These are phyloP conservation scores for Podaxis mareebaensis DNA, from an alignment of 768 basidiomycete genomes.

Conservation along the genomic window DNA sequence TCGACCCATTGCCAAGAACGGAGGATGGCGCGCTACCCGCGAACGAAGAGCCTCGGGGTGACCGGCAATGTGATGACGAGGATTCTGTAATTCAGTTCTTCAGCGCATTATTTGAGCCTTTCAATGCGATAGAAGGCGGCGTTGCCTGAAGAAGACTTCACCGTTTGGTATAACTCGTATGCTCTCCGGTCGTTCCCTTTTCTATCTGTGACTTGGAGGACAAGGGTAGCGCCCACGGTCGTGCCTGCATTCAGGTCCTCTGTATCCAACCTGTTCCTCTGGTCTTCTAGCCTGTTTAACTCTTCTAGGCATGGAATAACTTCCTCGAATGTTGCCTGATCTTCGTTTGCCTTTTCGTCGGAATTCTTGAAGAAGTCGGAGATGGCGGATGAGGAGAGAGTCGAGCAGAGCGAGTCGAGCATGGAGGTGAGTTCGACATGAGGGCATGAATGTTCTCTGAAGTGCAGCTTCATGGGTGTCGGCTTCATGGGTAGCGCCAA, in stretches of 20 bases:
- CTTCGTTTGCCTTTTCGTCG: constrained; percentile 61
- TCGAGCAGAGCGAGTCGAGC: constrained; percentile 96
- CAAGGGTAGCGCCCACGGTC: constrained; percentile 57
- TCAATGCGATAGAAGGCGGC: not conserved
- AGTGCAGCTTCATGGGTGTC: constrained; percentile 81
- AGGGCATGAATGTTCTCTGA: constrained; percentile 71
- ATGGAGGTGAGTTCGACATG: constrained; percentile 89
- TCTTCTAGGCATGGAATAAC: constrained; percentile 78
- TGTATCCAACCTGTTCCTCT: constrained; percentile 65
- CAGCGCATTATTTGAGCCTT: not conserved
- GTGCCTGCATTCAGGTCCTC: constrained; percentile 45
- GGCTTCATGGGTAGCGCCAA: constrained; percentile 57
- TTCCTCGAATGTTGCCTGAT: constrained; percentile 78
- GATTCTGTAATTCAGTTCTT: not conserved
- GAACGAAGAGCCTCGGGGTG: constrained; percentile 27
- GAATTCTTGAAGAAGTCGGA: constrained; percentile 77
- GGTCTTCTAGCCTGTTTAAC: constrained; percentile 67
- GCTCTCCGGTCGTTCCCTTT: constrained; percentile 24
- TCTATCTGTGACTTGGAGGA: constrained; percentile 39
- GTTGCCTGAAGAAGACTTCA: constrained; percentile 14
- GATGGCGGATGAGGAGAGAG: constrained; percentile 71
- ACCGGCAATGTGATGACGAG: not conserved
- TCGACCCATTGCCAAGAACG: not conserved
- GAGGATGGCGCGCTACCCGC: not conserved
- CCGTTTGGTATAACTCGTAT: constrained; percentile 43